These are phyloP conservation scores for Nigrospora osmanthi DNA, from an alignment of 2,329 filamentous ascomycete species.

Conservation along the genomic window DNA sequence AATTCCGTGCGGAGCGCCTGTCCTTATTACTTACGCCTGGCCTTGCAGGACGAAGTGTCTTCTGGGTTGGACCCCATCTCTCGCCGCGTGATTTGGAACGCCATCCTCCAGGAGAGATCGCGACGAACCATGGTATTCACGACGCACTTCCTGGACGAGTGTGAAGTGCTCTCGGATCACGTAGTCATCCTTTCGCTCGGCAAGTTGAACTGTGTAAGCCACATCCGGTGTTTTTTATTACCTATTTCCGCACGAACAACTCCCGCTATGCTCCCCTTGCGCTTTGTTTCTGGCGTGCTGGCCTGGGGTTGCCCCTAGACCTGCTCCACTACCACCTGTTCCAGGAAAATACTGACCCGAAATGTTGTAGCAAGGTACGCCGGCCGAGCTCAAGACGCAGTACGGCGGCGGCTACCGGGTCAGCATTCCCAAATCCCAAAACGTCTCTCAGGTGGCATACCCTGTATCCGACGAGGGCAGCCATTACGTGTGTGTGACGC, in stretches of 20 bases:
- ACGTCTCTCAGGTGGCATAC: constrained; percentile 10
- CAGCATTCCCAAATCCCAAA: constrained; percentile 15
- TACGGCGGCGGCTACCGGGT: constrained; percentile 21
- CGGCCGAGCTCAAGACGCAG: constrained; percentile 17
- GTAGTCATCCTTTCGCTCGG: constrained; percentile 17
- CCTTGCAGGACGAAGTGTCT: constrained; percentile 56
- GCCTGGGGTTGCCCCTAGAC: no score
- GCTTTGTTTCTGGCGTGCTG: no score
- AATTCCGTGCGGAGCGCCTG: not conserved
- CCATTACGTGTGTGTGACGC: constrained; percentile 47
- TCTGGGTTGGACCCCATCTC: constrained; percentile 67
- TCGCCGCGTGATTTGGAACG: constrained; percentile 29
- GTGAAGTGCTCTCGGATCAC: constrained; percentile 17
- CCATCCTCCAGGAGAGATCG: constrained; percentile 15
- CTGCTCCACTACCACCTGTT: no score
- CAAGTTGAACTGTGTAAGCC: constrained; percentile 17
- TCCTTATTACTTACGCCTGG: not conserved
- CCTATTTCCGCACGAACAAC: no score
- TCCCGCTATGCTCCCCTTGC: no score
- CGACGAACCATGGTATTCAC: constrained; percentile 16
- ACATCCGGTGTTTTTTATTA: no score
- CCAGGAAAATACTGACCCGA: no score
- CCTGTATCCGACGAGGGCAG: constrained; percentile 27
- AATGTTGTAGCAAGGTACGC: no score
- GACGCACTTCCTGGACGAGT: constrained; percentile 20